Evolutionary conservation across 2,329 filamentous ascomycete genomes (phyloP).

Genomic region (Calonectria pauciramosa): DNA sequence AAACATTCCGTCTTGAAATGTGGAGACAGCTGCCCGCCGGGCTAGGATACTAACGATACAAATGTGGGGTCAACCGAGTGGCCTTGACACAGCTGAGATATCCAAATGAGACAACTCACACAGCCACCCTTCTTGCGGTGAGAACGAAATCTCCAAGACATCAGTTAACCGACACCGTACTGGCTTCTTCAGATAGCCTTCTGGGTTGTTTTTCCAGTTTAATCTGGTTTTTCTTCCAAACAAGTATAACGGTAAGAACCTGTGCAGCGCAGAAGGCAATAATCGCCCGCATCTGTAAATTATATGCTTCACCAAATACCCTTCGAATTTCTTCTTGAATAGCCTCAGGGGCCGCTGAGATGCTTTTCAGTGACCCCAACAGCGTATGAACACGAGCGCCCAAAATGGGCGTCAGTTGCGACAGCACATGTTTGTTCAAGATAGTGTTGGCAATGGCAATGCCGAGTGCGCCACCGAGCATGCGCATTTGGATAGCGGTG

Average conservation of each 20-base stretch:
- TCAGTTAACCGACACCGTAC: neutral
- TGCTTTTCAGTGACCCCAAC: neutral
- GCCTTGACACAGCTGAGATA: neutral
- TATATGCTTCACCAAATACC: neutral
- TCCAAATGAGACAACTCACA: neutral
- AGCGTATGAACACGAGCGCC: neutral
- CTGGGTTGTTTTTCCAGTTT: neutral
- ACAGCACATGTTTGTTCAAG: neutral
- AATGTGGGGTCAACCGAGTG: neutral
- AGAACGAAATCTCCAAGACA: neutral
- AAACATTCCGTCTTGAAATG: neutral
- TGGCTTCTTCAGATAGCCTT: neutral
- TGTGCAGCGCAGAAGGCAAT: neutral
- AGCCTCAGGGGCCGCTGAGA: neutral
- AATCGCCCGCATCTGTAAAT: neutral
- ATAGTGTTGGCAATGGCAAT: neutral
- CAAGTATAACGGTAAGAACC: neutral
- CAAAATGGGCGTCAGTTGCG: neutral
- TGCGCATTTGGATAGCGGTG: neutral
- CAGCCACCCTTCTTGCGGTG: neutral
- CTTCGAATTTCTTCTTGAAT: neutral
- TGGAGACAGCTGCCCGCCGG: neutral
- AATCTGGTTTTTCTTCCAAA: neutral
- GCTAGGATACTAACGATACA: neutral
- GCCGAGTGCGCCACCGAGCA: neutral